Percentiles rank a stretch among this genome's conserved stretches.
phyloP scores from a whole-genome alignment of 2,329 filamentous ascomycete species.

The Daldinia sp. region DNA sequence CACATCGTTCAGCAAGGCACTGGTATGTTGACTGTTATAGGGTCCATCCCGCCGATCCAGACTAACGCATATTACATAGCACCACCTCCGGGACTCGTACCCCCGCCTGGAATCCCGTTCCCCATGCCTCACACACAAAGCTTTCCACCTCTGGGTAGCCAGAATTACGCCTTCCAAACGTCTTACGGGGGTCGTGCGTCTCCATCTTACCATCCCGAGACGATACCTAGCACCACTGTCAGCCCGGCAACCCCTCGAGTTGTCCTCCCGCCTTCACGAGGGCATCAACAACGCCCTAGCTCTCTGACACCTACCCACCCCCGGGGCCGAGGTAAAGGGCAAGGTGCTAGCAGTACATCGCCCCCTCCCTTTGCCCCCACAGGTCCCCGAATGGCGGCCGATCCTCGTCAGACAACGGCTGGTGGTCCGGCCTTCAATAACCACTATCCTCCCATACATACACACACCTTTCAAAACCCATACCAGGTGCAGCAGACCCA shows the following conservation, averaged over 20 bases:
- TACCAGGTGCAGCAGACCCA: neutral
- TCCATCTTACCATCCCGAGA: neutral
- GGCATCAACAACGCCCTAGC: neutral
- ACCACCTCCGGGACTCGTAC: neutral
- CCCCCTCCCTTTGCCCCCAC: neutral
- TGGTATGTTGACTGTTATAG: neutral
- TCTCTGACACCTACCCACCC: neutral
- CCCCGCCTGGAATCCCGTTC: no score
- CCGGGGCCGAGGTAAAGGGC: neutral
- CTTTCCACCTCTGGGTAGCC: neutral
- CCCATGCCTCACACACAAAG: no score
- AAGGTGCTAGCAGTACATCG: neutral
- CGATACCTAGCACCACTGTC: neutral
- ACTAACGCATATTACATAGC: neutral
- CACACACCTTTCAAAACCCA: neutral
- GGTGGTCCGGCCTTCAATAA: constrained; percentile 6
- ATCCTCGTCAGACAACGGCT: constrained; percentile 2
- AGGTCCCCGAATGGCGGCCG: neutral
- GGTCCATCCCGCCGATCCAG: neutral
- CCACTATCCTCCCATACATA: constrained; percentile 4
- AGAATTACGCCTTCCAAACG: neutral
- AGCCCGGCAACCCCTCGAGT: neutral
- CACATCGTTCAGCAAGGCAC: neutral
- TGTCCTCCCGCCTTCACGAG: constrained; percentile 1
- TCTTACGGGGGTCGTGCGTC: neutral